Base-by-base conservation (phyloP, 768 basidiomycete genomes). In the Termitomyces sp. region DNA sequence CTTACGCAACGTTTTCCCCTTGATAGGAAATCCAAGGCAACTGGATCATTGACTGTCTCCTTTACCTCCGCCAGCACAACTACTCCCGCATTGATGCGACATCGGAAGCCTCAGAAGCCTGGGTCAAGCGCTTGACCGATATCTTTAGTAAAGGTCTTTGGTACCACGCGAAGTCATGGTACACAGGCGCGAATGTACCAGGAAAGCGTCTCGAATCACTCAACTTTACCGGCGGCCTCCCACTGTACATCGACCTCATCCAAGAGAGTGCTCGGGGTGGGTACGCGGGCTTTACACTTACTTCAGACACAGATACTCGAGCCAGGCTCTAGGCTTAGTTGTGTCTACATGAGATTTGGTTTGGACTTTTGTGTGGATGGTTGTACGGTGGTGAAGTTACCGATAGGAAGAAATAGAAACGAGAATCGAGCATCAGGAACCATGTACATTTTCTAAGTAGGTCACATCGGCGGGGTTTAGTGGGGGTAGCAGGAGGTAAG, bases 121-220 rank as follows among this genome's bases (percentile, higher is more conserved):
- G 58, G 53, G 60, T 62, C 10, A 17, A 56, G 43, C 55, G 61
- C 31, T 61, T 69, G n/a, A 56, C 64, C 15, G 60, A 64, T 34
- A 60, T 57, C 5, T 65, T 55, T 29, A 48, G 55, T 10, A 38
- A 47, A 7, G 59, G 50, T 6, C 57, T 67, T 1, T 69, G 62
- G 60, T 20, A 38, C n/a, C 60, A 64, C 9, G 67, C 66, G 5
- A 66, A 69, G 40, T 69, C 68, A 4, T 71, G 70, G 70, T 71
- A 69, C 54, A 68, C 46, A 4, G 69, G 70, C 10, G 62, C 67
- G 12, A 71, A 71, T 42, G 64, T 71, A 8, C 69, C 68, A 5
- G 66, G 68, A 11, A 71, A 71, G 49, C 58, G 37, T 12, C 45
- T 66, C 4, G 59, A 69, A 45, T 46, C 65, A 38, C 61, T 69